Base-by-base conservation (phyloP, 2,329 filamentous ascomycete species). In the Botrytis fabae region DNA sequence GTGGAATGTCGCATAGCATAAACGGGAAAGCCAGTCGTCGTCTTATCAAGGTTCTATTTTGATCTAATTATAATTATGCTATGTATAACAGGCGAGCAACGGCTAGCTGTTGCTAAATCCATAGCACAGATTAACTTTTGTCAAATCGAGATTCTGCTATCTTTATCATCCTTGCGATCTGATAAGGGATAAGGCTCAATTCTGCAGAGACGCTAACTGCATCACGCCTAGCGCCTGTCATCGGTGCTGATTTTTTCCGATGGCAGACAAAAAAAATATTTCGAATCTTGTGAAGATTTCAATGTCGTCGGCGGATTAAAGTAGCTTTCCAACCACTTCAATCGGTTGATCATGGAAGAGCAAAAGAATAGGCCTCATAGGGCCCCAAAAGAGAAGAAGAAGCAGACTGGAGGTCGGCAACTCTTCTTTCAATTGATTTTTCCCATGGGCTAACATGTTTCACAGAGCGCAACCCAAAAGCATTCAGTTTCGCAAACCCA, bases 371-470 rank as follows among this genome's bases (percentile, higher is more conserved):
- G 93, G 83, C 89, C 94, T 79, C 95, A 98, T 86, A 88, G 95
- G 80, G 91, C 93, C 80, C 85, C 91, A 44, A 98, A 97, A 84
- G 93, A 96, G 84, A 97, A 97, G 86, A 97, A 97, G 86, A 89
- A 91, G 82, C 86, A 85, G 80, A 83, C 90, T 61, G 90, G 89
- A 81, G 90, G 88, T 89, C 80, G 74, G 82, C 80, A 35, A 40
- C 42, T 28, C 35, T 25, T 32, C 20, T 63, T 25, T 10, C 9
- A 46, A 57, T 59, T 5, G 8, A 12, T 35, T 14, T 18, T 38
- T 28, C 18, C 4, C 32, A 8, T 42, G 51, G 48, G 28, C 75
- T 77, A 72, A 77, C 32, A 57, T 51, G 14, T 40, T 25, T n/a
- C 10, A 16, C 48, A 81, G 80, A 81, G 70, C 76, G 74, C 60